Conservation (phyloP, 1,139 yeast genomes). For the Taphrina confusa region DNA sequence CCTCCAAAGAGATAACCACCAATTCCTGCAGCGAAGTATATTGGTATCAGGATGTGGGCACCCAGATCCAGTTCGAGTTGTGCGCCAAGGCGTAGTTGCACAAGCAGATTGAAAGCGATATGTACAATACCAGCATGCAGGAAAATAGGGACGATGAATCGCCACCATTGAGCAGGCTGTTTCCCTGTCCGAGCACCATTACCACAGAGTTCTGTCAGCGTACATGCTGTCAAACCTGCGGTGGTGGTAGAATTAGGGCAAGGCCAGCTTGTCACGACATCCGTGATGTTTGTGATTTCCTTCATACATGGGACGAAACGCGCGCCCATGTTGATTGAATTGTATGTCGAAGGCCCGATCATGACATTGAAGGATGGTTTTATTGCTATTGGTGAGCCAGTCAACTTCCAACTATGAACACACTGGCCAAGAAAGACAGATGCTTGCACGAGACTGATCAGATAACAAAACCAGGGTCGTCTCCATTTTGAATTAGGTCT, state of each 20-base stretch:
- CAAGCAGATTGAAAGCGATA: conserved; percentile 62
- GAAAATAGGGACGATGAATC: conserved; percentile 70
- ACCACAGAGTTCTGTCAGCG: conserved; percentile 63
- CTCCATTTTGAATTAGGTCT: background rate
- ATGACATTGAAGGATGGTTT: conserved; percentile 75
- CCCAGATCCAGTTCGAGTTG: conserved; percentile 66
- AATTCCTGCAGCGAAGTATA: conserved; percentile 65
- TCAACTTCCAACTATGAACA: conserved; percentile 58
- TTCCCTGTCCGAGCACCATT: conserved; percentile 51
- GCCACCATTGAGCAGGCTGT: conserved; percentile 67
- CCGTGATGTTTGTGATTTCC: conserved; percentile 55
- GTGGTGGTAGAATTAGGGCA: conserved; percentile 69
- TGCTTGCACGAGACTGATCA: conserved; percentile 53
- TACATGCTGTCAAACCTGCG: conserved; percentile 55
- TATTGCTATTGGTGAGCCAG: conserved; percentile 70
- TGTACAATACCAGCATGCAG: conserved; percentile 75
- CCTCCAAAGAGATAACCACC: conserved; percentile 72
- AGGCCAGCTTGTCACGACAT: conserved; percentile 57
- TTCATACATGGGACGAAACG: conserved; percentile 75
- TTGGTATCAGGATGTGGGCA: conserved; percentile 55
- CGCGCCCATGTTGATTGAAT: conserved; percentile 50
- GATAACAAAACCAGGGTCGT: conserved; percentile 35
- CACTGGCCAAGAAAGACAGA: conserved; percentile 70
- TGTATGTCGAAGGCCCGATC: conserved; percentile 74
- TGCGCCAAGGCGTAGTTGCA: conserved; percentile 65